phyloP scores from a whole-genome alignment of 2,329 filamentous ascomycete genomes.

The Didymella sp. region DNA sequence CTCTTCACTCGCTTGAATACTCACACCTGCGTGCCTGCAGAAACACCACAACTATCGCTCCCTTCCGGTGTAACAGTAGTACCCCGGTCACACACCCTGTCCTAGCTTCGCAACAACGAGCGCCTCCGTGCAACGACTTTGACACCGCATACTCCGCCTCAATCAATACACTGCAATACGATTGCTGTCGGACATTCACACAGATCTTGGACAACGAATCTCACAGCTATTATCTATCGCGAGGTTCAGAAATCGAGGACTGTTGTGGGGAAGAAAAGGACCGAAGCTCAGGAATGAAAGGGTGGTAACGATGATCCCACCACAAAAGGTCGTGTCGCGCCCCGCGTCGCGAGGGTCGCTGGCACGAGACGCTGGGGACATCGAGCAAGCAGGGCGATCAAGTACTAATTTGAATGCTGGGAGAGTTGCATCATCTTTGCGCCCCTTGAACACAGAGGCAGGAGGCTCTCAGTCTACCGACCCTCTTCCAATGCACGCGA shows the following conservation, averaged over 20 bases:
- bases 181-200: not conserved
- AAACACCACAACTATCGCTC: constrained; percentile 1
- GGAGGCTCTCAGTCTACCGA: not conserved
- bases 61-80: constrained; percentile 10
- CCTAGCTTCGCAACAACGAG: constrained; percentile 6
- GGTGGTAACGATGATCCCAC: constrained; percentile 31
- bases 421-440: constrained; percentile 29
- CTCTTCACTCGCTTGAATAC: constrained; percentile 26
- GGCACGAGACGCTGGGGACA: constrained; percentile 16
- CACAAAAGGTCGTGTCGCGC: constrained; percentile 28
- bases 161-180: not conserved
- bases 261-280: constrained; percentile 10
- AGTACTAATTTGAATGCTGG: constrained; percentile 30
- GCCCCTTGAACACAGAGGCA: constrained; percentile 15
- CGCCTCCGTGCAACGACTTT: not conserved
- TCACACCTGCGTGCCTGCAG: not conserved
- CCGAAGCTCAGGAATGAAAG: constrained; percentile 18
- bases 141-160: constrained; percentile 1
- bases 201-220: not conserved
- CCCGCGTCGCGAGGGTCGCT: constrained; percentile 22
- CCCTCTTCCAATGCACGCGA: constrained; percentile 7
- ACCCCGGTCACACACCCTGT: constrained; percentile 5
- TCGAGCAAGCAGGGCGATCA: constrained; percentile 35
- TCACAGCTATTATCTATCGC: not conserved
- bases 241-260: not conserved